Evolutionary conservation across 1,284 basidiomycete genomes (phyloP).

Genomic region (Moesziomyces parantarcticus): DNA sequence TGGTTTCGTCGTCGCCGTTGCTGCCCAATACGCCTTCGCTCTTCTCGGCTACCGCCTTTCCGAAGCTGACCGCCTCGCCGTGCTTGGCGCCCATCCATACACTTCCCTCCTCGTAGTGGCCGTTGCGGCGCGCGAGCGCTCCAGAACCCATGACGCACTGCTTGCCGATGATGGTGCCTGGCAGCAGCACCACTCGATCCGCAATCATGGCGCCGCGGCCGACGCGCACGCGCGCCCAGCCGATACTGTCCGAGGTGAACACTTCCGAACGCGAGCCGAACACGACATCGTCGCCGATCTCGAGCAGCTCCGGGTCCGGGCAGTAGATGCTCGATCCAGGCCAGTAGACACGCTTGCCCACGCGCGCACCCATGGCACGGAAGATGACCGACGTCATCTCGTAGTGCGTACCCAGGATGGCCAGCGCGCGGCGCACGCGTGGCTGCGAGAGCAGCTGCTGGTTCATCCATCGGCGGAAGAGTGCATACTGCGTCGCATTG

Average conservation of each 20-base stretch:
- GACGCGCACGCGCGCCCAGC: conserved; percentile 65
- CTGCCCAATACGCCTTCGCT: conserved; percentile 36
- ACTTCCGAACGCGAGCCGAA: conserved; percentile 67
- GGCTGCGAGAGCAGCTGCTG: conserved; percentile 63
- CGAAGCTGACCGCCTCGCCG: conserved; percentile 67
- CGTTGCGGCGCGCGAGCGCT: conserved; percentile 64
- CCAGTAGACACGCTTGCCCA: conserved; percentile 68
- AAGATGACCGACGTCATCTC: conserved; percentile 67
- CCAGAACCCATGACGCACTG: conserved; percentile 68
- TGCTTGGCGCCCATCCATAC: conserved; percentile 68
- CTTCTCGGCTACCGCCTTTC: conserved; percentile 56
- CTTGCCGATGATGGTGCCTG: conserved; percentile 64
- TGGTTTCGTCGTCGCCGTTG: conserved; percentile 58
- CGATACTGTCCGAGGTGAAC: conserved; percentile 67
- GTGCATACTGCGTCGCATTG: conserved; percentile 64
- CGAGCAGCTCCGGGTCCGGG: conserved; percentile 67
- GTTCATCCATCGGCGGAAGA: conserved; percentile 67
- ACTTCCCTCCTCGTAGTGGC: conserved; percentile 66
- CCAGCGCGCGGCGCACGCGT: conserved; percentile 60
- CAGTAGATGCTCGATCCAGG: conserved; percentile 67
- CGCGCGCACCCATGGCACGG: conserved; percentile 66
- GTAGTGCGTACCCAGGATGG: conserved; percentile 67
- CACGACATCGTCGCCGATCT: conserved; percentile 67
- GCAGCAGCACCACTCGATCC: conserved; percentile 66
- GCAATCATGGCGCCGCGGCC: conserved; percentile 68